Evolutionary conservation across 805 yeast genomes (phyloP), one percentile per base, ranked within the genome.

Genomic region (Peterozyma xylosa): DNA sequence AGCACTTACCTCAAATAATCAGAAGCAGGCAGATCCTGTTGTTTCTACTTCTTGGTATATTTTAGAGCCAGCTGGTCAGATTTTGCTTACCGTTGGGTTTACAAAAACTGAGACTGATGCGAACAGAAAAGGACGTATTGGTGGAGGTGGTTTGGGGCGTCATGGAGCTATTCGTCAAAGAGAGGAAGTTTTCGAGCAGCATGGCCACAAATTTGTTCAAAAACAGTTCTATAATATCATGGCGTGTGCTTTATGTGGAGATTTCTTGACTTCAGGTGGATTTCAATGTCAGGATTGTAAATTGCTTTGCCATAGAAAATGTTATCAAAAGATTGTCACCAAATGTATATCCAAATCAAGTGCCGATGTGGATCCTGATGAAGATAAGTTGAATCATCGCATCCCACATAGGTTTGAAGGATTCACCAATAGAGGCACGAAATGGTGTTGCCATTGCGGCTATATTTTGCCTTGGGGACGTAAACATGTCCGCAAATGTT

Each of bases 401-500:
- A 93, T 93, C 53, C 99, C 99, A 33, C 99, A 93, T 61, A 79
- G 96, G 60, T 91, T 91, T 61, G 96, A 86, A 52, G 90, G 91
- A n/a, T 78, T 80, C 27, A 76, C 93, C 14, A 93, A 93, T 58
- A 82, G 89, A 64, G 95, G 96, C 55, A 95, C 99, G 2, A 90
- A 91, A 59, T 93, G 99, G 99, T 93, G 99, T 67, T 93, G 98
- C 55, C 99, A 93, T 61, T 93, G 99, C 74, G 99, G 99, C 48
- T 88, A 88, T 59, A 81, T 93, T 42, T 71, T 93, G 49, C 98
- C 99, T 14, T 83, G 96, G 84, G 96, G 98, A 42, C 79, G 83
- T 56, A 89, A 88, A 62, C 89, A 86, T 54, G 95, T 90, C 10
- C 75, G 96, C 42, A 93, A 88, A 61, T 91, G 99, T 72, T 69